A percentile compares a stretch with the other conserved stretches of the same genome.
Evolutionary conservation across 225 moss, liverwort and hornwort species (phyloP).

Genomic region (Polytrichum formosum): DNA sequence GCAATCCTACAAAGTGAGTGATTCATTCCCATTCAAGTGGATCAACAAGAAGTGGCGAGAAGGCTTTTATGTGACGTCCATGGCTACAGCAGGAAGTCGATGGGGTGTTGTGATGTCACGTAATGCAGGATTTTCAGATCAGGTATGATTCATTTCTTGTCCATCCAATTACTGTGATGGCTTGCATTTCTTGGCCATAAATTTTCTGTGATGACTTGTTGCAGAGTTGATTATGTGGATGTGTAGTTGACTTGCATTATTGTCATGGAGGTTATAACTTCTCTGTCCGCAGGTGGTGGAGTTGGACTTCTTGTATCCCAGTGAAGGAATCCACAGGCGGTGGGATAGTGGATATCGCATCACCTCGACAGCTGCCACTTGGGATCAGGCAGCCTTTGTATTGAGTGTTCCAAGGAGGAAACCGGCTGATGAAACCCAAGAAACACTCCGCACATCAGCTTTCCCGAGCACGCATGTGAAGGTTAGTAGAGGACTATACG

Average conservation of each 20-base stretch:
- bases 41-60: slow-evolving; percentile 99
- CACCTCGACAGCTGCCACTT: slow-evolving; percentile 95
- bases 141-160: slow-evolving; percentile 35
- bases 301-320: slow-evolving; percentile 95
- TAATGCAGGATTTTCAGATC: slow-evolving; percentile 94
- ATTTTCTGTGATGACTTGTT: too few species aligned
- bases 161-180: too few species aligned
- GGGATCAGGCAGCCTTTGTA: slow-evolving; percentile 99
- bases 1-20: slow-evolving; percentile 98
- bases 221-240: too few species aligned
- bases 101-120: slow-evolving; percentile 99
- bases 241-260: too few species aligned
- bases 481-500: slow-evolving; percentile 21
- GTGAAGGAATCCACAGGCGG: slow-evolving; percentile 95
- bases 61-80: slow-evolving; percentile 93
- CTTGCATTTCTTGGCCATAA: too few species aligned
- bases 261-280: background rate
- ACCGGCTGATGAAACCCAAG: slow-evolving; percentile 96
- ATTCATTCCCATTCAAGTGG: slow-evolving; percentile 99
- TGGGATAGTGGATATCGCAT: slow-evolving; percentile 99
- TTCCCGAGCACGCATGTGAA: slow-evolving; percentile 96
- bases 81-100: slow-evolving; percentile 98
- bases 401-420: slow-evolving; percentile 95
- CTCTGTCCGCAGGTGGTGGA: slow-evolving; percentile 70
- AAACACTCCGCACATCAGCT: slow-evolving; percentile 95